A percentile compares a stretch with the other conserved stretches of the same genome.
phyloP scores from a whole-genome alignment of 1,284 basidiomycete species.

The Tremellales sp. region DNA sequence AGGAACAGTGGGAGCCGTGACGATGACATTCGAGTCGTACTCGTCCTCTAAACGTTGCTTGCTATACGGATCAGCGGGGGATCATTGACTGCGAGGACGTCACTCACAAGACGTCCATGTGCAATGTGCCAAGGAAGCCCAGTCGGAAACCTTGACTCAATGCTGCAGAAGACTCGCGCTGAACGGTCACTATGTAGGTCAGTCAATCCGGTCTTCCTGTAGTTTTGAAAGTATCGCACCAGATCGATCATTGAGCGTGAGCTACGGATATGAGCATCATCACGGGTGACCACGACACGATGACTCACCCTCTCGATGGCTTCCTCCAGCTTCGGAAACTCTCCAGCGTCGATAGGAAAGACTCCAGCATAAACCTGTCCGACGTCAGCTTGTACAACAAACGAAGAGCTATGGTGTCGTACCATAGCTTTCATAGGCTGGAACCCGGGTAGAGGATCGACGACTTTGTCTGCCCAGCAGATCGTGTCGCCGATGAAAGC shows the following conservation, averaged over 20 bases:
- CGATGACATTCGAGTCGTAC: constrained; percentile 81
- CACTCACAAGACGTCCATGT: constrained; percentile 76
- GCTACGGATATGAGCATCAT: constrained; percentile 18
- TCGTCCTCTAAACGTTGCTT: constrained; percentile 94
- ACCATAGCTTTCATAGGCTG: constrained; percentile 93
- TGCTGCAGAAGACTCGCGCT: constrained; percentile 86
- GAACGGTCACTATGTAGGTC: constrained; percentile 82
- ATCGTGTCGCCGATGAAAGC: constrained; percentile 74
- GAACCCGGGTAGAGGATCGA: constrained; percentile 87
- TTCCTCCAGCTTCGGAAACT: constrained; percentile 92
- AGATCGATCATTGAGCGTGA: constrained; percentile 43
- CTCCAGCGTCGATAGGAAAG: constrained; percentile 85
- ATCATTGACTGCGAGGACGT: background rate
- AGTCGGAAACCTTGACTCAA: constrained; percentile 93
- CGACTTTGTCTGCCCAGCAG: constrained; percentile 66
- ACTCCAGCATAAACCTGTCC: constrained; percentile 86
- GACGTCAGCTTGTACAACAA: constrained; percentile 1
- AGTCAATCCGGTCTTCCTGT: constrained; percentile 53
- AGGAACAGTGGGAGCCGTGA: constrained; percentile 90
- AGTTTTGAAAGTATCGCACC: constrained; percentile 19
- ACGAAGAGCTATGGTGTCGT: constrained; percentile 1
- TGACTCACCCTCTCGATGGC: constrained; percentile 76
- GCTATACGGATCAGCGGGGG: constrained; percentile 8
- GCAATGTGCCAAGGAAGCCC: constrained; percentile 91
- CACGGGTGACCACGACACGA: background rate